Percentiles rank a stretch among this genome's conserved stretches.
These are phyloP conservation scores for Geotrichum bryndzae DNA, from an alignment of 1,139 yeast genomes.

Conservation along the genomic window DNA sequence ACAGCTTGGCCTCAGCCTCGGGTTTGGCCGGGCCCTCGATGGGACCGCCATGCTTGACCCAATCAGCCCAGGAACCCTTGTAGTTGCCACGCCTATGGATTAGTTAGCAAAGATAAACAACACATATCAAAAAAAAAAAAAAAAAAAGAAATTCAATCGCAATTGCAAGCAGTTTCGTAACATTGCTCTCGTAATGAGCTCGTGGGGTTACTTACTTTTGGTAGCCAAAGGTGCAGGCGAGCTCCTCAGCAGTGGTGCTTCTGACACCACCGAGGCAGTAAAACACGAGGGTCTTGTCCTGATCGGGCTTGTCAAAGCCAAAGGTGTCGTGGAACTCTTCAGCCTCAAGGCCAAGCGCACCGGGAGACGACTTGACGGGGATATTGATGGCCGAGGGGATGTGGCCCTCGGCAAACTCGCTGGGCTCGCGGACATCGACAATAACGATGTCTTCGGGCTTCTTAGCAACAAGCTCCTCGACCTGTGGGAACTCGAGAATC, in stretches of 20 bases:
- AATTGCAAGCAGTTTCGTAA: not conserved
- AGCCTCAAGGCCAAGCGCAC: constrained; percentile 74
- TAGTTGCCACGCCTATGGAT: constrained; percentile 43
- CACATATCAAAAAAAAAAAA: not conserved
- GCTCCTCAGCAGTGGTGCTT: constrained; percentile 83
- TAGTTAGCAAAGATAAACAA: not conserved
- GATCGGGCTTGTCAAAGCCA: constrained; percentile 75
- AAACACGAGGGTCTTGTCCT: constrained; percentile 70
- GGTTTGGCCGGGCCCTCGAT: constrained; percentile 8
- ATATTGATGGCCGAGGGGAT: constrained; percentile 83
- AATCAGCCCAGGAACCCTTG: constrained; percentile 70
- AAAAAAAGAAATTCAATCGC: not conserved
- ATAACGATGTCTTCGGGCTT: constrained; percentile 44
- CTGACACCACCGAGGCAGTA: constrained; percentile 93
- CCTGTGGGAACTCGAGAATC: constrained; percentile 49
- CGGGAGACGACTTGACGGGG: constrained; percentile 88
- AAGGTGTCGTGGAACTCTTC: constrained; percentile 78
- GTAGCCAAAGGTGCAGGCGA: constrained; percentile 88
- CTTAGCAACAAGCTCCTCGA: constrained; percentile 43
- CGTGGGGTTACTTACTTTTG: constrained; percentile 37
- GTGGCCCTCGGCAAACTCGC: constrained; percentile 61
- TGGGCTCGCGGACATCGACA: constrained; percentile 90
- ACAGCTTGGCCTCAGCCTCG: not conserved
- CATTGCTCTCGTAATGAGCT: not conserved
- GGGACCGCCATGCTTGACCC: constrained; percentile 51